A percentile compares a stretch with the other conserved stretches of the same genome.
These are phyloP conservation scores for Lobosporangium transversale DNA, from an alignment of 192 early-diverging fungal genomes.

Conservation along the genomic window DNA sequence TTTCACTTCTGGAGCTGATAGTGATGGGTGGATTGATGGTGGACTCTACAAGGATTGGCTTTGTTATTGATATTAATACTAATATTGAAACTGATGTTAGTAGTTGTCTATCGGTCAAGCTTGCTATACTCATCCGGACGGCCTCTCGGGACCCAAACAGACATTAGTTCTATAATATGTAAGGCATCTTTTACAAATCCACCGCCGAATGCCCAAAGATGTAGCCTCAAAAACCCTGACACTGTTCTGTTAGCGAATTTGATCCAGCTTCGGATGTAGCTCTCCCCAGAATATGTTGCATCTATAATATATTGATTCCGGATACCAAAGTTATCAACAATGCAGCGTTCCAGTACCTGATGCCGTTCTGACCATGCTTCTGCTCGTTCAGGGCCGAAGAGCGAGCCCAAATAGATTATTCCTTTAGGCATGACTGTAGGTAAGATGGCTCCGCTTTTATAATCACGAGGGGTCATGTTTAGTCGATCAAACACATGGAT, in stretches of 20 bases:
- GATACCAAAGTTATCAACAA: constrained; percentile 20
- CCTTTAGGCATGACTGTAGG: not conserved
- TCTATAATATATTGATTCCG: constrained; percentile 10
- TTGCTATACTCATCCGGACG: not conserved
- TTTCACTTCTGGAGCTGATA: not conserved
- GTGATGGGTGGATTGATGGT: not conserved
- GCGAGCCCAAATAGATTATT: constrained; percentile 32
- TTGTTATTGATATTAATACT: too few relatives aligned
- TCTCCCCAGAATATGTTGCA: constrained; percentile 5
- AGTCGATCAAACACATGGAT: constrained; percentile 21
- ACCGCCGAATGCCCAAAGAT: constrained; percentile 40
- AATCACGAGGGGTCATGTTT: constrained; percentile 11
- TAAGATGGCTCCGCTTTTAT: not conserved
- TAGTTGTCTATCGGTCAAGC: not conserved
- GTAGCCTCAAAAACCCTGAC: constrained; percentile 18
- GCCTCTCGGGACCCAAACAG: not conserved
- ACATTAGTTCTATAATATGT: constrained; percentile 13
- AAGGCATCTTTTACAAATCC: constrained; percentile 12
- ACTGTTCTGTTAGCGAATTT: constrained; percentile 12
- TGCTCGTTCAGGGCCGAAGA: constrained; percentile 38
- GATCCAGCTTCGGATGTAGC: constrained; percentile 9
- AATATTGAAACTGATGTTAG: too few relatives aligned
- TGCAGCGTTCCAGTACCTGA: not conserved
- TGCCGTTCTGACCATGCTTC: constrained; percentile 7
- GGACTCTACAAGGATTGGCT: too few relatives aligned